phyloP scores from a whole-genome alignment of 805 yeast species.

The Saccharomyces paradoxus region DNA sequence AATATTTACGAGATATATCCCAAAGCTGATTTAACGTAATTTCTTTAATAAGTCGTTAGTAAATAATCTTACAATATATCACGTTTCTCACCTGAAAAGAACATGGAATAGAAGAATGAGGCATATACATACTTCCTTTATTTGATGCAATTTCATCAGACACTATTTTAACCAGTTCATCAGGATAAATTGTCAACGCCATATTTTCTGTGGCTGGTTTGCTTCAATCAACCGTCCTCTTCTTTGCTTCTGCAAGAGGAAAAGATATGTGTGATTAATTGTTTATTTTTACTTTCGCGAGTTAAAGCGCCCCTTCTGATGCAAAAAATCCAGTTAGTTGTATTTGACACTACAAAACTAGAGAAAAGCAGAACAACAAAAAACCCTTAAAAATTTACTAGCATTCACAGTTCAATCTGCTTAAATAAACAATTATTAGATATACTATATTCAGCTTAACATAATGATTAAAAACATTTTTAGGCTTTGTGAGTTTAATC shows the following conservation, averaged over 20 bases:
- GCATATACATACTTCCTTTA: slow-evolving; percentile 21
- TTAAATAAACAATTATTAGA: too few species aligned
- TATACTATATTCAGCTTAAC: too few species aligned
- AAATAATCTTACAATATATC: neutral
- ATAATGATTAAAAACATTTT: too few species aligned
- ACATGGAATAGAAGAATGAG: neutral
- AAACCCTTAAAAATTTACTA: too few species aligned
- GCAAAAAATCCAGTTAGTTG: too few species aligned
- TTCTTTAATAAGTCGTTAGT: slow-evolving; percentile 6
- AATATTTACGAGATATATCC: slow-evolving; percentile 6
- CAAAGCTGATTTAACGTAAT: slow-evolving; percentile 8
- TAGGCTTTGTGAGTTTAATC: too few species aligned
- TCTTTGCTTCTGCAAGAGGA: neutral
- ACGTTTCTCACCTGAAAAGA: neutral
- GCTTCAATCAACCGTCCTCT: neutral
- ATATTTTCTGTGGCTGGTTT: neutral
- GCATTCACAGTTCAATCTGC: too few species aligned
- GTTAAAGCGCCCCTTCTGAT: neutral
- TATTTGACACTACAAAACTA: too few species aligned
- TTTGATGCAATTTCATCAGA: slow-evolving; percentile 26
- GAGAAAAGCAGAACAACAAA: too few species aligned
- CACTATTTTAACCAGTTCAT: slow-evolving; percentile 24
- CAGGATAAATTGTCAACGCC: slow-evolving; percentile 19
- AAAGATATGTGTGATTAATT: neutral
- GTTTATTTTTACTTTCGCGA: neutral